Base-by-base conservation (phyloP, 163 green algal species). In the Botryococcus braunii region DNA sequence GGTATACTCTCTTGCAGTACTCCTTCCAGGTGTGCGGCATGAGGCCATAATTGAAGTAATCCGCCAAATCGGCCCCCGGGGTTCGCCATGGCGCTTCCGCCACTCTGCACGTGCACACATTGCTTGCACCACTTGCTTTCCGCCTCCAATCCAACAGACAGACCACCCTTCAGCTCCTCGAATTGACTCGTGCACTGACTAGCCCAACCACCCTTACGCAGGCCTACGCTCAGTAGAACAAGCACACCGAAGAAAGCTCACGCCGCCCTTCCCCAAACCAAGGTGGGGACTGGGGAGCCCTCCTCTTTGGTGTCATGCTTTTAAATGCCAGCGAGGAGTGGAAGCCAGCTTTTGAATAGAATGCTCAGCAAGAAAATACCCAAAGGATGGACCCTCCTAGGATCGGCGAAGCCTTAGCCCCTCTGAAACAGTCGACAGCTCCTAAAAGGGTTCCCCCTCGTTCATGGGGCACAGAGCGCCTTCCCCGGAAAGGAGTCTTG, bases 1-100 rank as follows among this genome's bases (percentile, higher is more conserved):
- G 72, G 35, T 83, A 57, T 9, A 95, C 74, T 2, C 77, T 65
- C 21, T 64, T 70, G 62, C 70, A 77, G 81, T 98, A 98, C n/a
- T 89, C 71, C 36, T 85, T 82, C 93, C 93, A 98, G 3, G 64
- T 81, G 17, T 64, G 62, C 70, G 91, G 83, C 39, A 82, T 91
- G 40, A 96, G 73, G 50, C 83, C 89, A 70, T 96, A 98, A 77
- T 98, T 98, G 83, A 98, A 98, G 79, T 89, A 98, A 72, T 96
- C 92, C 3, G 65, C 76, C 27, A 80, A 69, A 69, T 97, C 88
- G 35, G 86, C 86, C 40, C 73, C 84, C 27, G 88, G 66, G 40
- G 52, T 36, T 5, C 63, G 48, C 74, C 82, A 88, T 31, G 79
- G 82, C 5, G 82, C 69, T 32, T 88, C 73, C 27, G 82, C 68